A percentile compares a stretch with the other conserved stretches of the same genome.
Evolutionary conservation across 1,284 basidiomycete species (phyloP).

Genomic region (Cryptococcus maquisensis): DNA sequence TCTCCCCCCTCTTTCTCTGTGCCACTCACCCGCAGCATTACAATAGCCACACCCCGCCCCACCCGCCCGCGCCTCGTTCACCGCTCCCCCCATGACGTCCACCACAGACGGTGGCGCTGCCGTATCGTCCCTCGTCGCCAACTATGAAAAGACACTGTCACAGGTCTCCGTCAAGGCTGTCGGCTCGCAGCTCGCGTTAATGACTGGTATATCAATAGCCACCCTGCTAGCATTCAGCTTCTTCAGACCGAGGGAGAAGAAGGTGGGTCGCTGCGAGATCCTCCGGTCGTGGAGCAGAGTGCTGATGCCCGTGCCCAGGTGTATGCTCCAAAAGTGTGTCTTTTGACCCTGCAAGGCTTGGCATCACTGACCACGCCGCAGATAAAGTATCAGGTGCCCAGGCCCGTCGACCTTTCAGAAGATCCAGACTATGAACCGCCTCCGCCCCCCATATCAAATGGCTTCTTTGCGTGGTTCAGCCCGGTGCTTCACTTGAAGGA

Average conservation of each 20-base stretch:
- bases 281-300: background rate
- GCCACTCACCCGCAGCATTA: no score
- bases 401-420: conserved; percentile 25
- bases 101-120: conserved; percentile 19
- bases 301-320: conserved; percentile 22
- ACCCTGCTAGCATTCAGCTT: conserved; percentile 67
- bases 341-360: background rate
- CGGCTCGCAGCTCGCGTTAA: conserved; percentile 70
- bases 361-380: conserved; percentile 30
- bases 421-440: conserved; percentile 44
- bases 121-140: conserved; percentile 29
- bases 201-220: conserved; percentile 63
- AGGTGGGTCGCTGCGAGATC: conserved; percentile 24
- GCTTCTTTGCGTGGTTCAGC: conserved; percentile 80
- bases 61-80: no score
- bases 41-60: no score
- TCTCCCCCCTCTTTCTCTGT: no score
- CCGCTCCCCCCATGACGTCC: conserved; percentile 19
- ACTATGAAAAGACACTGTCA: conserved; percentile 37
- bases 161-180: conserved; percentile 64
- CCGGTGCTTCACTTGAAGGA: conserved; percentile 82
- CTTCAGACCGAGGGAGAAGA: conserved; percentile 70
- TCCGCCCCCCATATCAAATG: conserved; percentile 64
- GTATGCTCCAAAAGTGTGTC: conserved; percentile 52
- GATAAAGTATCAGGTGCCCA: conserved; percentile 67